Evolutionary conservation across 345 rosid genomes (phyloP).

Genomic region (Turnera subulata): DNA sequence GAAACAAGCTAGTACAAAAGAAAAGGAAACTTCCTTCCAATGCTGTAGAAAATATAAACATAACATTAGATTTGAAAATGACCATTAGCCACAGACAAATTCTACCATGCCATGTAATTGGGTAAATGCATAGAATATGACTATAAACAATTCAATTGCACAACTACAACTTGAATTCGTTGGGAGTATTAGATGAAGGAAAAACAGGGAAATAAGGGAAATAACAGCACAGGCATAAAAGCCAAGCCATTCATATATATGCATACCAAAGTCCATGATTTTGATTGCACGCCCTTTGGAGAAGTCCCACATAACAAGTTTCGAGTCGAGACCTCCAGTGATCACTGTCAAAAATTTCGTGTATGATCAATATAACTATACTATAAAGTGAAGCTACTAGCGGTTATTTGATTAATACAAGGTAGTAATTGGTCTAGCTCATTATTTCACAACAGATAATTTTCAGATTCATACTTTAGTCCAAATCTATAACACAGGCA

Average conservation of each 20-base stretch:
- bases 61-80: too few relatives aligned
- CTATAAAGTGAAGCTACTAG: not conserved
- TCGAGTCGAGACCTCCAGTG: slow-evolving; percentile 90
- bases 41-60: too few relatives aligned
- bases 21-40: too few relatives aligned
- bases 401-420: too few relatives aligned
- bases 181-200: not conserved
- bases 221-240: too few relatives aligned
- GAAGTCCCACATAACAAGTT: slow-evolving; percentile 91
- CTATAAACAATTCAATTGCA: too few relatives aligned
- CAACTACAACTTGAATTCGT: too few relatives aligned
- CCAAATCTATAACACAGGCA: not conserved
- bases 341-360: slow-evolving; percentile 40
- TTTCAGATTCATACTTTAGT: not conserved
- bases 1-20: not conserved
- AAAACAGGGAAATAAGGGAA: not conserved
- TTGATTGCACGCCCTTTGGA: slow-evolving; percentile 70
- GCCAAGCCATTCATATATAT: slow-evolving; percentile 1
- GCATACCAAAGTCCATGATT: slow-evolving; percentile 68
- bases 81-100: too few relatives aligned
- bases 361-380: not conserved
- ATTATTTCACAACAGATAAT: not conserved
- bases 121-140: too few relatives aligned
- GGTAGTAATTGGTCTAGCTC: not conserved
- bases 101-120: too few relatives aligned